Base-by-base conservation (phyloP, 176 grass and related monocot genomes). In the Areca catechu region DNA sequence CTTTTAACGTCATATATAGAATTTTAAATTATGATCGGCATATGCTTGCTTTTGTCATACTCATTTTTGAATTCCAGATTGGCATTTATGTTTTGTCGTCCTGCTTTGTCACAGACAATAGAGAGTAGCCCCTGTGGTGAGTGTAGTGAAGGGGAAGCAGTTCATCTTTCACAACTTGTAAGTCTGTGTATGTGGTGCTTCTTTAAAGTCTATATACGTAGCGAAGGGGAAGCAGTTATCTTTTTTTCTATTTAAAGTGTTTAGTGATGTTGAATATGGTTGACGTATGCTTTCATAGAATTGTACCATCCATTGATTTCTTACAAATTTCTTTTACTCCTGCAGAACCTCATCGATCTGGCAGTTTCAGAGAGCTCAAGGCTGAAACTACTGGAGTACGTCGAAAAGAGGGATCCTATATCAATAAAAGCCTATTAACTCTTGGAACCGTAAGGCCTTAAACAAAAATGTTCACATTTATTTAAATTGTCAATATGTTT, bases 261-360 rank as follows among this genome's bases (percentile, higher is more conserved):
- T 5, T 29, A 6, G 27, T 6, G 27, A 29, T 29, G 27, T 29
- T 29, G 27, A 29, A 29, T 29, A 43, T 43, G 34, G 12, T 43
- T 43, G 34, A 43, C 14, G 9, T 43, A 10, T 43, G 34, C 34
- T 43, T 2, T 43, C 6, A 43, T 43, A 43, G 34, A 43, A 43
- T 43, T 2, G 7, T 43, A 43, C 10, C 30, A 75, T 71, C 52
- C 77, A 69, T 73, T 75, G 51, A 79, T 69, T 82, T 50, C 65
- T 78, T 61, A 76, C 14, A 43, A 43, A 24, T 61, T 16, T 75
- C 59, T 73, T 76, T 54, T 65, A 76, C 76, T 82, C 67, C 71
- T 93, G 88, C 88, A 99, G 94, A 92, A 93, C 81, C 84, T 99
- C 70, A 99, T 99, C 79, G 94, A 99, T 89, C 81, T 99, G 70